Evolutionary conservation across 2,329 filamentous ascomycete species (phyloP).

Genomic region (Epichloe gansuensis): DNA sequence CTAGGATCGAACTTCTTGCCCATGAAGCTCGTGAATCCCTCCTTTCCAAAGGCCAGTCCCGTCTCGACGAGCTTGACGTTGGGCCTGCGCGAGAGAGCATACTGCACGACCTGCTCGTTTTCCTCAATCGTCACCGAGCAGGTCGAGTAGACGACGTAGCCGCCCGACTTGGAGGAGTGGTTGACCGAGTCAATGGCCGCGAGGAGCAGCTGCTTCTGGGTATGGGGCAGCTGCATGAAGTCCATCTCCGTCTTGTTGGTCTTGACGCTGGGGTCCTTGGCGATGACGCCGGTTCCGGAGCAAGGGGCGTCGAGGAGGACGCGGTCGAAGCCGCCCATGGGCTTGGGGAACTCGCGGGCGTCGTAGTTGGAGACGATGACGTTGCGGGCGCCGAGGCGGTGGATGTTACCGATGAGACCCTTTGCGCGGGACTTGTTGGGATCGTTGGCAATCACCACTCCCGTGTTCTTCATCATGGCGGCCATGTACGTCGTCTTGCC

Average conservation of each 20-base stretch:
- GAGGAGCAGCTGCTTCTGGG: constrained; percentile 87
- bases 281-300: constrained; percentile 93
- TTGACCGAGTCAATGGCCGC: constrained; percentile 92
- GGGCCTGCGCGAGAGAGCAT: constrained; percentile 79
- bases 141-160: constrained; percentile 93
- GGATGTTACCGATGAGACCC: constrained; percentile 95
- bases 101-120: constrained; percentile 81
- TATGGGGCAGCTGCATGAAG: constrained; percentile 84
- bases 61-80: constrained; percentile 93
- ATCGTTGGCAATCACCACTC: constrained; percentile 93
- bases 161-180: constrained; percentile 81
- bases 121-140: constrained; percentile 92
- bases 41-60: constrained; percentile 77
- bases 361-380: constrained; percentile 93
- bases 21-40: constrained; percentile 83
- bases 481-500: constrained; percentile 47
- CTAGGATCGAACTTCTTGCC: constrained; percentile 84
- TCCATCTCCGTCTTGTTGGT: constrained; percentile 96
- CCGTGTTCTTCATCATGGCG: constrained; percentile 62
- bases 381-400: constrained; percentile 87
- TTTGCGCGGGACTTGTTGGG: constrained; percentile 86
- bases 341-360: constrained; percentile 82
- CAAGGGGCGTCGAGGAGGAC: constrained; percentile 91
- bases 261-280: constrained; percentile 93
- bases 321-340: constrained; percentile 91